Conservation (phyloP, 2,329 filamentous ascomycete species). For the Furcasterigmium sp. region DNA sequence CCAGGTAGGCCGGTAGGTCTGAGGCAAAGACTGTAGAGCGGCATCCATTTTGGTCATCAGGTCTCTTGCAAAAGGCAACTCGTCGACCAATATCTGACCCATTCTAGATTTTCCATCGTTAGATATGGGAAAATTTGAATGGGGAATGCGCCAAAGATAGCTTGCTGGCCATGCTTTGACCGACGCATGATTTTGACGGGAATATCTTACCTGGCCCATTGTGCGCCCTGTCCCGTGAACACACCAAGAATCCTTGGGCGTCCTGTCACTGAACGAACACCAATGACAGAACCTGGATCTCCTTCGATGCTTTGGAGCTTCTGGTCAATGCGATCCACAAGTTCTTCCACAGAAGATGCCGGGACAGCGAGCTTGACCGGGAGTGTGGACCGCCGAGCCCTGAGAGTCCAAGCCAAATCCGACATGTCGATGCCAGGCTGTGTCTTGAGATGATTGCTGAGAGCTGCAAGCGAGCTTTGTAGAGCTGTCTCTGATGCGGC, state of each 20-base stretch:
- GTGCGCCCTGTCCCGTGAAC: slow-evolving; percentile 41
- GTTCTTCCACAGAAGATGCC: slow-evolving; percentile 16
- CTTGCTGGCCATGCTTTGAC: too few species aligned
- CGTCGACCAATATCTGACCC: slow-evolving; percentile 19
- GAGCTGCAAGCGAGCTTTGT: not conserved
- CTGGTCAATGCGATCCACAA: not conserved
- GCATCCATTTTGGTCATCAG: slow-evolving; percentile 14
- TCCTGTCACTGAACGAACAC: too few species aligned
- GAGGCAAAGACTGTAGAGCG: slow-evolving; percentile 7
- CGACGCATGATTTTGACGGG: too few species aligned
- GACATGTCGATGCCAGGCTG: slow-evolving; percentile 15
- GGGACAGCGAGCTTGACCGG: slow-evolving; percentile 14
- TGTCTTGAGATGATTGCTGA: slow-evolving; percentile 11
- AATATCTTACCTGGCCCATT: slow-evolving; percentile 34
- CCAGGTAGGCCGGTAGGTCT: slow-evolving; percentile 13
- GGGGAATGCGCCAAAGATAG: too few species aligned
- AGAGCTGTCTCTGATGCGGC: not conserved
- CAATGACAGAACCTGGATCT: slow-evolving; percentile 4
- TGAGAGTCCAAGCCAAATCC: slow-evolving; percentile 23
- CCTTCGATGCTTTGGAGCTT: not conserved
- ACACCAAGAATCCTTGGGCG: slow-evolving; percentile 9
- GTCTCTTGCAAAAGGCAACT: not conserved
- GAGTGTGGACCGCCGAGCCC: slow-evolving; percentile 14
- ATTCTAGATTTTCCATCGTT: too few species aligned
- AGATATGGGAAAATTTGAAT: too few species aligned